Evolutionary conservation across 2,329 filamentous ascomycete genomes (phyloP), one percentile per base, ranked within the genome.

Genomic region (Meredithiella fracta): DNA sequence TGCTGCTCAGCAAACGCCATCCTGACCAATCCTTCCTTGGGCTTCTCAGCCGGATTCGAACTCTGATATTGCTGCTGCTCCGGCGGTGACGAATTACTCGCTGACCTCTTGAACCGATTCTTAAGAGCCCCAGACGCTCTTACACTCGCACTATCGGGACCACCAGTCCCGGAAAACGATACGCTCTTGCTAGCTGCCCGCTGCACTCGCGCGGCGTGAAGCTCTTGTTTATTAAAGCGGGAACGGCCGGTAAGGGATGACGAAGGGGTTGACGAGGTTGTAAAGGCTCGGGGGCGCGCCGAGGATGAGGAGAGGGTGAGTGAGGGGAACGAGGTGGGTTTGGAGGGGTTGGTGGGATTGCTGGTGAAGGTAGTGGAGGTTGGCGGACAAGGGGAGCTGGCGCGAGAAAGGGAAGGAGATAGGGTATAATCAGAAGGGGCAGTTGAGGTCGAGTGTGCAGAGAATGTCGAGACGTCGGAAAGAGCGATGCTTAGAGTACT

Each of bases 1-100:
- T 82, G 77, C 69, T 83, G 77, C 67, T 80, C 78, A 61, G 75
- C 70, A 67, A 73, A 79, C 58, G 77, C 79, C 80, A 83, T 83
- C 68, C 72, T 82, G 64, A 69, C 70, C 60, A 74, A 67, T 60
- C 68, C 71, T 61, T 77, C 73, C 68, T 73, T 72, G 64, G 69
- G 67, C 62, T 72, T 69, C 64, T 74, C 71, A n/a, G 49, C 49
- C 26, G 49, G 49, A 44, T 44, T 44, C 4, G 15, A n/a, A n/a
- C 20, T 31, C 14, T 25, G 9, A n/a, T 31, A 23, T 20, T n/a
- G 20, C 62, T 71, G 63, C 60, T 71, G 68, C 63, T 69, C 67
- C 62, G 73, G 69, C 60, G 70, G 68, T 57, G 68, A 67, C 62
- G 69, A 64, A 62, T 64, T 66, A 55, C 63, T 67, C 59, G 67